phyloP scores from a whole-genome alignment of 2,329 filamentous ascomycete genomes.

The Nothopassalora personata region DNA sequence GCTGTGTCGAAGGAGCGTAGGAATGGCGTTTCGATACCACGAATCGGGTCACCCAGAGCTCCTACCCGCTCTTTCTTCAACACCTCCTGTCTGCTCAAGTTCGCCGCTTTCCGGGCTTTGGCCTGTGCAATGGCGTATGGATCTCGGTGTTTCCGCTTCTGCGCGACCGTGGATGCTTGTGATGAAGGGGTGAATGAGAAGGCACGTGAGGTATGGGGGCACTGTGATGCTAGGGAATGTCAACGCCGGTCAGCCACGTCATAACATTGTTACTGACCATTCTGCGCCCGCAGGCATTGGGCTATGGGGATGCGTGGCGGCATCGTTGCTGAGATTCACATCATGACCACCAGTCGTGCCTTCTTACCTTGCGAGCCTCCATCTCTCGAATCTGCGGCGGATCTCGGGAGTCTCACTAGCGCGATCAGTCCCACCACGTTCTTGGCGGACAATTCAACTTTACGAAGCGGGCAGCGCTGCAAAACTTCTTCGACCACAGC shows the following conservation, averaged over 20 bases:
- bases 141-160: slow-evolving; percentile 64
- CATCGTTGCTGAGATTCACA: slow-evolving; percentile 30
- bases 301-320: slow-evolving; percentile 44
- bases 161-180: slow-evolving; percentile 51
- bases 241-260: neutral
- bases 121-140: slow-evolving; percentile 78
- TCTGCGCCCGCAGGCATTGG: slow-evolving; percentile 40
- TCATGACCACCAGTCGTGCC: neutral
- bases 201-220: slow-evolving; percentile 25
- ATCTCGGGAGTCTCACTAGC: neutral
- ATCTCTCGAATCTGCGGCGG: neutral
- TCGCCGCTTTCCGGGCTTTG: slow-evolving; percentile 76
- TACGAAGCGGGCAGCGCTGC: neutral
- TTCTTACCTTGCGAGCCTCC: neutral
- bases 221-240: slow-evolving; percentile 11
- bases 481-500: neutral
- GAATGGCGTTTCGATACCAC: slow-evolving; percentile 75
- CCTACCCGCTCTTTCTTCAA: slow-evolving; percentile 61
- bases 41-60: slow-evolving; percentile 69
- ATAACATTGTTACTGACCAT: slow-evolving; percentile 25
- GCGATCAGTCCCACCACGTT: neutral
- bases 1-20: slow-evolving; percentile 72
- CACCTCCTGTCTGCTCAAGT: slow-evolving; percentile 67
- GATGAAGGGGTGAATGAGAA: slow-evolving; percentile 62
- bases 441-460: neutral